These are phyloP conservation scores for Corylus heterophylla DNA, from an alignment of 306 rosid species.

Conservation along the genomic window DNA sequence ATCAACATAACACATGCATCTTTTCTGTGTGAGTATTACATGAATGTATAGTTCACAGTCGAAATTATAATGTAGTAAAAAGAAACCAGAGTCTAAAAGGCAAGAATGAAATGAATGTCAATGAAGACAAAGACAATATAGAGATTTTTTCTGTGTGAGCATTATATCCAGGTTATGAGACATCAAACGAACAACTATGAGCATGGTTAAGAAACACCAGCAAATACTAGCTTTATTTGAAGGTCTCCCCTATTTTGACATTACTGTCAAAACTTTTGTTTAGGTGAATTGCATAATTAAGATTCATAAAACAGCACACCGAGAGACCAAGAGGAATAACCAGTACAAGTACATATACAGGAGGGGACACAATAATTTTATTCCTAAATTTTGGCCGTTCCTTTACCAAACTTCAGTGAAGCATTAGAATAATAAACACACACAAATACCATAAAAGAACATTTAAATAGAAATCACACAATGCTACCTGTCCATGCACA, in stretches of 20 bases:
- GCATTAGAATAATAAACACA: not conserved
- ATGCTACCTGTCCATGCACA: conserved; percentile 93
- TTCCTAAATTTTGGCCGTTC: not conserved
- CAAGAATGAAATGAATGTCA: not conserved
- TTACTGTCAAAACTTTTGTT: not conserved
- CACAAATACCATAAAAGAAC: conserved; percentile 2
- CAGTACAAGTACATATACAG: not conserved
- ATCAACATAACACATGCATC: not conserved
- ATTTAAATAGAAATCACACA: conserved; percentile 15
- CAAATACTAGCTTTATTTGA: not conserved
- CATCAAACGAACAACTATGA: not conserved
- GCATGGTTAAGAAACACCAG: not conserved
- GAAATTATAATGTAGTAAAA: not conserved
- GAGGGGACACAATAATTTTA: not conserved
- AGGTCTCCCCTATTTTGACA: not conserved
- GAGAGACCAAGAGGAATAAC: not conserved
- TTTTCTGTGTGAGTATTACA: not conserved
- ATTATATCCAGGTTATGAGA: not conserved
- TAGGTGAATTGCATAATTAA: not conserved
- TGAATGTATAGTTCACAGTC: not conserved
- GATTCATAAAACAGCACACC: not conserved
- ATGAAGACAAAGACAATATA: not conserved
- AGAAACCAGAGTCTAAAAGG: not conserved
- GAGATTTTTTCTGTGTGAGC: not conserved
- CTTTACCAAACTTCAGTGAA: not conserved